Evolutionary conservation across 2,329 filamentous ascomycete genomes (phyloP).

Genomic region (Pseudonectria foliicola): DNA sequence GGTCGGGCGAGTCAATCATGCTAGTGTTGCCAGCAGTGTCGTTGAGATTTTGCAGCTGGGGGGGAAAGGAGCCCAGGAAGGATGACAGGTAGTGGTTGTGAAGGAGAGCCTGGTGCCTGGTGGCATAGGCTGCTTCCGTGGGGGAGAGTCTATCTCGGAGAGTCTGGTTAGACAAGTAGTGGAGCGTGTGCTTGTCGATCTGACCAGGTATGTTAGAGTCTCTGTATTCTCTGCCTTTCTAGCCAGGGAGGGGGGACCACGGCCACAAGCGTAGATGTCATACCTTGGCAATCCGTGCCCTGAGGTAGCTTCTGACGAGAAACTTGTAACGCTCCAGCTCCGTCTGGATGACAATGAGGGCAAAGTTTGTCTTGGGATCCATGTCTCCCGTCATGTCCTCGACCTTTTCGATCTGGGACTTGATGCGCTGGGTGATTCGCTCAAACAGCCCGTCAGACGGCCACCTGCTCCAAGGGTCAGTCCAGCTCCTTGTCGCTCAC

Average conservation of each 20-base stretch:
- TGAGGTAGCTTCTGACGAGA: constrained; percentile 72
- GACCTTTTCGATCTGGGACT: constrained; percentile 61
- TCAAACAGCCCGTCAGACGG: constrained; percentile 69
- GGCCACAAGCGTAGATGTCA: background rate
- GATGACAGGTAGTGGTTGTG: constrained; percentile 78
- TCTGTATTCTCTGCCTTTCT: background rate
- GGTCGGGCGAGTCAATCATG: constrained; percentile 87
- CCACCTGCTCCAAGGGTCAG: constrained; percentile 39
- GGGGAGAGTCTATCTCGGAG: constrained; percentile 61
- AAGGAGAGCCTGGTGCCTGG: constrained; percentile 75
- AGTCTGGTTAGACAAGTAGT: constrained; percentile 56
- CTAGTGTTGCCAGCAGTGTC: constrained; percentile 82
- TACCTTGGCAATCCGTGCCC: constrained; percentile 84
- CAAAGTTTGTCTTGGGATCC: constrained; percentile 88
- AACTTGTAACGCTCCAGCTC: constrained; percentile 94
- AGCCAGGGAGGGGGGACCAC: background rate
- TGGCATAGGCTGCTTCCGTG: constrained; percentile 75
- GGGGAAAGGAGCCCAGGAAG: constrained; percentile 78
- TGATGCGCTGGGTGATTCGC: constrained; percentile 67
- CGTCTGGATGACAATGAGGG: constrained; percentile 90
- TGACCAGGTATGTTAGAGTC: constrained; percentile 23
- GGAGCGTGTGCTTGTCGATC: constrained; percentile 71
- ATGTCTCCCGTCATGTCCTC: constrained; percentile 75
- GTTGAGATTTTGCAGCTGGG: constrained; percentile 73
- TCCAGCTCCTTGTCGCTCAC: background rate